Conservation (phyloP, 1,284 basidiomycete genomes). For the Anthracocystis panici-leucophaei region DNA sequence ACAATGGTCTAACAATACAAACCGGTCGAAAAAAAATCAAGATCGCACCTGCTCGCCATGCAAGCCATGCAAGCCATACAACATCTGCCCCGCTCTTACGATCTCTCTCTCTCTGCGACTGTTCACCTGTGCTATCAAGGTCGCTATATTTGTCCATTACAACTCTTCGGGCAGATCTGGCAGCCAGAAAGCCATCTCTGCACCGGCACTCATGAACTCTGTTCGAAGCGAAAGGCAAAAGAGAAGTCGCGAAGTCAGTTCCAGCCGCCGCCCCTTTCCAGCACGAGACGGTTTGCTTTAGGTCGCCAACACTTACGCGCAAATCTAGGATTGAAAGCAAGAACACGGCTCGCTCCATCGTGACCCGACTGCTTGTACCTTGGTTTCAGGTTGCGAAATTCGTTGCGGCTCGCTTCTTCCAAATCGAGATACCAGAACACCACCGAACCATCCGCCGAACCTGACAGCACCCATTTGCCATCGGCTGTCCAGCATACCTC, state of each 20-base stretch:
- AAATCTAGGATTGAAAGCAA: constrained; percentile 64
- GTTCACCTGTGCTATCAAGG: too few relatives aligned
- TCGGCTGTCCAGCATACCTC: constrained; percentile 66
- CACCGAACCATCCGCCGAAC: constrained; percentile 39
- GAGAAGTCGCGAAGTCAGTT: neutral
- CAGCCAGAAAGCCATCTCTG: constrained; percentile 64
- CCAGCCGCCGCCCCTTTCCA: neutral
- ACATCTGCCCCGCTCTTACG: neutral
- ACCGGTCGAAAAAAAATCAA: too few relatives aligned
- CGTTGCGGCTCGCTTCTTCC: constrained; percentile 30
- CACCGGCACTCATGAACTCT: constrained; percentile 61
- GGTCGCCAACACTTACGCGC: constrained; percentile 53
- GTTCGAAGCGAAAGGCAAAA: constrained; percentile 2
- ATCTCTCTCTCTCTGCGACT: neutral
- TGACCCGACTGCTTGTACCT: constrained; percentile 50
- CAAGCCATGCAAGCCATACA: neutral
- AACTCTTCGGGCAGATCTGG: constrained; percentile 51
- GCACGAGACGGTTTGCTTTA: neutral
- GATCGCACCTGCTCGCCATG: neutral
- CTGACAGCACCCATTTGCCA: constrained; percentile 61
- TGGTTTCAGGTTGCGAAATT: constrained; percentile 33
- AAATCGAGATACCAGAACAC: constrained; percentile 56
- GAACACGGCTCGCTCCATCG: constrained; percentile 47
- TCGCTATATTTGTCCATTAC: too few relatives aligned
- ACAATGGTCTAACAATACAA: neutral